Evolutionary conservation across 306 rosid species (phyloP).

Genomic region (Acacia crassicarpa): DNA sequence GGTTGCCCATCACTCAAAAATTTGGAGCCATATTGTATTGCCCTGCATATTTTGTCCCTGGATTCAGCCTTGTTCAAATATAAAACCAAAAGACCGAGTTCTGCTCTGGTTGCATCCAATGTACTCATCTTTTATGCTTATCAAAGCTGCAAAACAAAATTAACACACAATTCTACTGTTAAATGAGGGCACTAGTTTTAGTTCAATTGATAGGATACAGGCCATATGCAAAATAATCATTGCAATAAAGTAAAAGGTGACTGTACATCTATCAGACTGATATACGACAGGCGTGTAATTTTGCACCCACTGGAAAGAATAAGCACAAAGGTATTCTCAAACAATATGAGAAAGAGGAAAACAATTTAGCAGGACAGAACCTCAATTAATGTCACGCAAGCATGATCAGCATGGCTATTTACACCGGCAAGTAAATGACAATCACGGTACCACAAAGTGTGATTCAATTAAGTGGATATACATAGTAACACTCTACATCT

Average conservation of each 20-base stretch:
- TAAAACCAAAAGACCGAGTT: conserved; percentile 75
- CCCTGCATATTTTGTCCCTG: conserved; percentile 98
- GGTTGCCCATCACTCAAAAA: conserved; percentile 92
- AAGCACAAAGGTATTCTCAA: conserved; percentile 13
- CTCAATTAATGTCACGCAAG: neutral
- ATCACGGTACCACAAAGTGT: neutral
- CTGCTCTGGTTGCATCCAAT: conserved; percentile 85
- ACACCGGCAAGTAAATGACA: neutral
- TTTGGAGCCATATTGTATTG: conserved; percentile 95
- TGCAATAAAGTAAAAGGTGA: neutral
- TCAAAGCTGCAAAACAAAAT: neutral
- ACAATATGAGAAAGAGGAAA: neutral
- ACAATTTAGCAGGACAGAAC: neutral
- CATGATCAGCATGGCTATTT: neutral
- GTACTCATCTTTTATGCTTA: conserved; percentile 67
- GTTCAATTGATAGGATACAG: neutral
- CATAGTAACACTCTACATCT: neutral
- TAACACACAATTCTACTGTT: conserved; percentile 10
- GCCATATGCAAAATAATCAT: neutral
- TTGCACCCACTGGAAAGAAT: neutral
- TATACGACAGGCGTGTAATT: neutral
- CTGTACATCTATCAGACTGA: neutral
- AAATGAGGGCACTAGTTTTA: conserved; percentile 9
- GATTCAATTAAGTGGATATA: neutral
- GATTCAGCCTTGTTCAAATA: conserved; percentile 78